Evolutionary conservation across 2,329 filamentous ascomycete species (phyloP).

Genomic region (Fonsecaea pedrosoi): DNA sequence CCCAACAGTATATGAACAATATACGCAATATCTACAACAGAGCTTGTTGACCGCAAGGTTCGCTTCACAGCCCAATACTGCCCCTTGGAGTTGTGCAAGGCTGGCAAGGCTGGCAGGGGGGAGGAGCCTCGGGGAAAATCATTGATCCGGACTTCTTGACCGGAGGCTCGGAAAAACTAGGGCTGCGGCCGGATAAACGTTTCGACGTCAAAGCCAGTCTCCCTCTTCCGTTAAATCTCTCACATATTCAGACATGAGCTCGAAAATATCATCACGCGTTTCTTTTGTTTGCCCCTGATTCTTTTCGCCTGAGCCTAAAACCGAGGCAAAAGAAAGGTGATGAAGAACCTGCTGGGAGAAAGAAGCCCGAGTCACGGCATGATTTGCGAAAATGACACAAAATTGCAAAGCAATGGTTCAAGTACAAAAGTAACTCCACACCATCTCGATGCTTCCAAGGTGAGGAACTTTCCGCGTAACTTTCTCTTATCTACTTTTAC

Average conservation of each 20-base stretch:
- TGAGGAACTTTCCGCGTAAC: neutral
- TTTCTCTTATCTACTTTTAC: neutral
- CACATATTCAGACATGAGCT: neutral
- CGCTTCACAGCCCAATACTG: neutral
- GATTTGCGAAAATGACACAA: neutral
- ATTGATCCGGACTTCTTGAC: neutral
- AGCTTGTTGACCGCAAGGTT: neutral
- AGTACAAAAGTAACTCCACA: neutral
- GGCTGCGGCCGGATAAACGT: neutral
- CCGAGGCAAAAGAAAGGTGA: neutral
- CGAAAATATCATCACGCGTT: slow-evolving; percentile 4
- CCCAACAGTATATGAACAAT: neutral
- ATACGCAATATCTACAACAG: neutral
- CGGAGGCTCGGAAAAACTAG: neutral
- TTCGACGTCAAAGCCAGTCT: neutral
- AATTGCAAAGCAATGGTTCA: neutral
- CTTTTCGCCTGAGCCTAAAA: slow-evolving; percentile 1
- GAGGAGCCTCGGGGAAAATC: neutral
- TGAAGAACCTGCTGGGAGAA: neutral
- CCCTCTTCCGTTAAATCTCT: neutral
- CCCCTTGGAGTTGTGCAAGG: neutral
- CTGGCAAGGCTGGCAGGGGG: neutral
- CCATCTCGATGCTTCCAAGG: neutral
- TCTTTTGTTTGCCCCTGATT: neutral
- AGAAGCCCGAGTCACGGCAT: neutral